phyloP scores from a whole-genome alignment of 148 eudicot species.

The Amaranthus palmeri region DNA sequence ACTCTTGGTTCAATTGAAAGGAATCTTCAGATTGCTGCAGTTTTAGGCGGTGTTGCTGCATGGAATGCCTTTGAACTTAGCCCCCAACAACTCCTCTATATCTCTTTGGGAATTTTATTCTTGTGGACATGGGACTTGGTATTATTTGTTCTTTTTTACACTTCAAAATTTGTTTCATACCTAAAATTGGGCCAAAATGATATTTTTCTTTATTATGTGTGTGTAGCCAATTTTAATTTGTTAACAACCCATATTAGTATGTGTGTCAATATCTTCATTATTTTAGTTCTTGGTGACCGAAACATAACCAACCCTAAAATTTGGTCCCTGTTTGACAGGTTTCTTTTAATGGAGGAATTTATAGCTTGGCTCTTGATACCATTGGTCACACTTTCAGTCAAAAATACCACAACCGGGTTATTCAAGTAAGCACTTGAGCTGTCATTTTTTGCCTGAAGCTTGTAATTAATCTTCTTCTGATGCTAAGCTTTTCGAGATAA shows the following conservation, averaged over 20 bases:
- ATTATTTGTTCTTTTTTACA: constrained; percentile 19
- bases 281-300: too few relatives aligned
- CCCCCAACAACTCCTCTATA: constrained; percentile 51
- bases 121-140: constrained; percentile 72
- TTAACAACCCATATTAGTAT: too few relatives aligned
- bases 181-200: neutral
- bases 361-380: constrained; percentile 71
- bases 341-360: constrained; percentile 63
- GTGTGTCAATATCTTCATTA: too few relatives aligned
- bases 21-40: constrained; percentile 67
- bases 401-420: constrained; percentile 85
- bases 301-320: neutral
- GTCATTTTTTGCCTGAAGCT: neutral
- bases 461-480: constrained; percentile 1
- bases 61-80: constrained; percentile 66
- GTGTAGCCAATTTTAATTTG: neutral
- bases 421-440: constrained; percentile 49
- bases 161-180: neutral
- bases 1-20: constrained; percentile 83
- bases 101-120: constrained; percentile 65
- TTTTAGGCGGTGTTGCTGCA: constrained; percentile 59
- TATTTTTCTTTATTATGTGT: neutral
- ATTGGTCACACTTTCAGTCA: constrained; percentile 77
- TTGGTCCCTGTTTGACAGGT: constrained; percentile 37
- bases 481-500: neutral